Percentiles rank a stretch among this genome's conserved stretches.
Evolutionary conservation across 2,329 filamentous ascomycete species (phyloP).

Genomic region (Fusarium penzigii): DNA sequence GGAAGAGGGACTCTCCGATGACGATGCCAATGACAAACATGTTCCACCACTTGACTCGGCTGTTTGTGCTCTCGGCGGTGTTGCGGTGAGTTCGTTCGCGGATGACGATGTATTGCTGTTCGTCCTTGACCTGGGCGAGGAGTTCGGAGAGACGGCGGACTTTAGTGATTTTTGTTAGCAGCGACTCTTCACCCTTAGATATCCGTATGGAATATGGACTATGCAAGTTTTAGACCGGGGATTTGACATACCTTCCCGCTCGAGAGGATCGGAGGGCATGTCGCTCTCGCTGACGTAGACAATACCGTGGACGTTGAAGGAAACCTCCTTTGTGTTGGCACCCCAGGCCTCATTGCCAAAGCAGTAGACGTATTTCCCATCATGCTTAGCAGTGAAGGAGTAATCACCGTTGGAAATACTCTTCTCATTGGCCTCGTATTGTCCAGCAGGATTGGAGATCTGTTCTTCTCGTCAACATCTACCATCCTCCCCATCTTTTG

Average conservation of each 20-base stretch:
- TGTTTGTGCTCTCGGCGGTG: slow-evolving; percentile 97
- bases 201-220: too few species aligned
- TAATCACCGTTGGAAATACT: slow-evolving; percentile 88
- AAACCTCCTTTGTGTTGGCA: slow-evolving; percentile 94
- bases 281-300: slow-evolving; percentile 94
- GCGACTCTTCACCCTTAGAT: too few species aligned
- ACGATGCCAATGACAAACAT: slow-evolving; percentile 91
- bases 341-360: slow-evolving; percentile 99
- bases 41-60: slow-evolving; percentile 99
- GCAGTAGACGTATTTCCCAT: slow-evolving; percentile 94
- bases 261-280: slow-evolving; percentile 80
- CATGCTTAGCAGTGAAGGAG: slow-evolving; percentile 80
- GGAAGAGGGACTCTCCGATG: slow-evolving; percentile 90
- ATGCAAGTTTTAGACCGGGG: too few species aligned
- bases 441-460: slow-evolving; percentile 77
- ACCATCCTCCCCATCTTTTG: slow-evolving; percentile 4
- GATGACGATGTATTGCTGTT: slow-evolving; percentile 95
- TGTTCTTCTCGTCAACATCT: slow-evolving; percentile 33
- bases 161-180: slow-evolving; percentile 35
- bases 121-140: slow-evolving; percentile 90
- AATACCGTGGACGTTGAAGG: slow-evolving; percentile 98
- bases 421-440: slow-evolving; percentile 79
- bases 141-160: slow-evolving; percentile 83
- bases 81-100: slow-evolving; percentile 96
- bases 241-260: slow-evolving; percentile 72